Evolutionary conservation across 2,329 filamentous ascomycete species (phyloP), one percentile per base, ranked within the genome.

Genomic region (Aspergillus unguis): DNA sequence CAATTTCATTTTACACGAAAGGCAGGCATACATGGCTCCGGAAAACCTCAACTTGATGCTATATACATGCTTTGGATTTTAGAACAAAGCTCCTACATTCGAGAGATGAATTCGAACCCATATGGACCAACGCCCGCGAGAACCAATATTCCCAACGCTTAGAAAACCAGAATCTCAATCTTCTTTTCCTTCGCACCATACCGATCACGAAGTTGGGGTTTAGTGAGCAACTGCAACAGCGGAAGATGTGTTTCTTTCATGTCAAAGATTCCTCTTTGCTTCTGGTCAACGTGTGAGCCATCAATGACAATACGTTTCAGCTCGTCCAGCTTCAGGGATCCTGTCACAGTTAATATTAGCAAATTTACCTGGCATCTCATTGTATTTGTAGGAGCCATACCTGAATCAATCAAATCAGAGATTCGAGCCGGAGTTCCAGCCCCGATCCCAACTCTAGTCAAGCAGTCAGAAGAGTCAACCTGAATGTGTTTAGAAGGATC

Each of bases 171-270:
- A 33, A 76, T 71, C 52, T 77, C 71, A 40, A 79, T 67, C 62
- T 77, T 80, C 61, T 83, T 80, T 53, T 80, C 76, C 48, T 80
- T 80, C 26, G 66, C 67, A 31, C 72, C 77, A 64, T 90, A 95
- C 57, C 85, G 80, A 46, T 84, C 83, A 69, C 85, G 86, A 61
- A 96, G 80, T 63, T 89, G 85, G 11, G 82, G 75, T 50, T 84
- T 79, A 32, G 85, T 81, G 46, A 99, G 75, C 67, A 95, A 84
- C 56, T 84, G 81, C 42, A 90, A 82, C 44, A 97, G 79, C 5
- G 90, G 89, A 64, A 91, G 79, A 75, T 92, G 86, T 0, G 90
- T 90, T 56, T 99, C 94, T 71, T 88, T 90, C 90, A 97, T 96
- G 66, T 97, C 94, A 70, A 96, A 84, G 58, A 99, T 84, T 0